Conservation (phyloP, 2,329 filamentous ascomycete genomes). For the Celoporthe dispersa region DNA sequence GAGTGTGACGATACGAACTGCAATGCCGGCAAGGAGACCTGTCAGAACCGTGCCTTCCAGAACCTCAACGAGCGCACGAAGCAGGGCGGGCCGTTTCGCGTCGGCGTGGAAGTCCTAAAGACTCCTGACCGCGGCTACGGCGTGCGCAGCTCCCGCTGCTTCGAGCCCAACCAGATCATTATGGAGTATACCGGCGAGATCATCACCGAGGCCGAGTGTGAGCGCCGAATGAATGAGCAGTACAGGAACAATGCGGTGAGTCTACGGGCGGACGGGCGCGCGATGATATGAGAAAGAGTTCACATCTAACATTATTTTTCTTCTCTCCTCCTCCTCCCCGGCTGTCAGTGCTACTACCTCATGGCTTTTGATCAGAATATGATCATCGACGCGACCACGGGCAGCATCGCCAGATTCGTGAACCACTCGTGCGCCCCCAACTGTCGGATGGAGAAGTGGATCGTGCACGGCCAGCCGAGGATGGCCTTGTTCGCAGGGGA, state of each 20-base stretch:
- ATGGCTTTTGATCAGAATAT: slow-evolving; percentile 99
- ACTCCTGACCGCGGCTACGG: slow-evolving; percentile 88
- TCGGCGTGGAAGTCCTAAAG: slow-evolving; percentile 94
- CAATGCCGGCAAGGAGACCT: slow-evolving; percentile 72
- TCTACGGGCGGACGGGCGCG: slow-evolving; percentile 19
- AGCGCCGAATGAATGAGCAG: slow-evolving; percentile 87
- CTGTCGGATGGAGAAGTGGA: slow-evolving; percentile 98
- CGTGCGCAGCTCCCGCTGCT: slow-evolving; percentile 86
- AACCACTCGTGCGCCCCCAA: slow-evolving; percentile 98
- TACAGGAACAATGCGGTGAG: slow-evolving; percentile 93
- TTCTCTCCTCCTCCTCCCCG: slow-evolving; percentile 6
- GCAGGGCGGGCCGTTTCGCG: slow-evolving; percentile 81
- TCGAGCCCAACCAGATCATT: slow-evolving; percentile 90
- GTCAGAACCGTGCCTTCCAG: slow-evolving; percentile 87
- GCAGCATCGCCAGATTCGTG: slow-evolving; percentile 95
- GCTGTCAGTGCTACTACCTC: slow-evolving; percentile 93
- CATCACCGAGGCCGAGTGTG: slow-evolving; percentile 91
- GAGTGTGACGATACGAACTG: slow-evolving; percentile 94
- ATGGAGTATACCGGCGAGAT: slow-evolving; percentile 99
- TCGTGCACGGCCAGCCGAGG: slow-evolving; percentile 87
- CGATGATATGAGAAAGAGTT: neutral
- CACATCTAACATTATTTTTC: neutral
- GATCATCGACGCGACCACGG: slow-evolving; percentile 96
- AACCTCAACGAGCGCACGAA: slow-evolving; percentile 76
- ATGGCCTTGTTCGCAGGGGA: slow-evolving; percentile 97